Base-by-base conservation (phyloP, 805 yeast species). In the Candida tallmaniae region DNA sequence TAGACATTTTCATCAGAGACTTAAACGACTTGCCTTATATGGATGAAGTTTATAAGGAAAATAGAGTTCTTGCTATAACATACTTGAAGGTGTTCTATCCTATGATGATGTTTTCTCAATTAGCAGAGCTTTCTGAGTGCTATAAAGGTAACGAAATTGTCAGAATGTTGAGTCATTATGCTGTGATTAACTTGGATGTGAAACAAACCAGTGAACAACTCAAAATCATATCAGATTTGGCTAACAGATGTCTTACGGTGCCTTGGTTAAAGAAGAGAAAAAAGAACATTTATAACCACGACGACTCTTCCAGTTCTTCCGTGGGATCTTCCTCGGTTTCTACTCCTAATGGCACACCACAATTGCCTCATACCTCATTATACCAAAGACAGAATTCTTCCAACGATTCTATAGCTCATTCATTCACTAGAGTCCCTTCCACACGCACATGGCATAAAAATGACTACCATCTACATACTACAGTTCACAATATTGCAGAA, bases 1-100 rank as follows among this genome's bases (percentile, higher is more conserved):
- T 83, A 10, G 96, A 87, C 50, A 88, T 89, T 7, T 67, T 89
- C 34, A 68, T 89, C 1, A 64, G 97, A 34, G 96, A 89, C 51
- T 64, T 90, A 35, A 73, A 74, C 44, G 79, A 89, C 48, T 56
- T 86, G 26, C 74, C 88, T 15, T 66, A 58, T 34, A 71, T 68
- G 9, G 74, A 73, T 14, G 74, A 76, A 24, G 81, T 72, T 38
- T 59, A 71, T 7, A 58, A 79, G 26, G 75, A 84, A 35, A 80
- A 80, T 49, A 76, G 87, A 8, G 41, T 56, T 14, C 42, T 66
- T 23, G 51, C 60, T 5, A 42, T 64, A 18, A 59, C 68, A 2
- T 87, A 82, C 48, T 58, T 89, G 27, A 68, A 93, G 37, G 87
- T 88, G 2, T 47, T 90, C 20, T 69, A 76, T 42, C 95, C 94